Conservation (phyloP, 805 yeast genomes). For the Ogataea henricii region DNA sequence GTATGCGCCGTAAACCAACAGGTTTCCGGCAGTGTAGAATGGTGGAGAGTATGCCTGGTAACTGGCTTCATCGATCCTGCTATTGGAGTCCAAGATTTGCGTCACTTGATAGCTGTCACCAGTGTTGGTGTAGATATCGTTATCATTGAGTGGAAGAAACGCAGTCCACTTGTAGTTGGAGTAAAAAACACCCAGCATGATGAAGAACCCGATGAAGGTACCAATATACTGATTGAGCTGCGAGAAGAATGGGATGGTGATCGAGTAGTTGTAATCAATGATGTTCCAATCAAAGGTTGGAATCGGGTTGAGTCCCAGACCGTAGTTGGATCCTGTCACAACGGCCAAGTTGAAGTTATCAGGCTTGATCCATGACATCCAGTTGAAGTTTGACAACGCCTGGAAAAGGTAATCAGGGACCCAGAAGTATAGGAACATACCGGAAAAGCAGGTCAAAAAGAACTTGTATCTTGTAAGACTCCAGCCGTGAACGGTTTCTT, state of each 20-base stretch:
- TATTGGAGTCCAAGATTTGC: constrained; percentile 44
- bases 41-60: constrained; percentile 66
- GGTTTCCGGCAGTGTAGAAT: constrained; percentile 57
- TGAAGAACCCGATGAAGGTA: constrained; percentile 53
- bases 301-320: constrained; percentile 65
- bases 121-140: constrained; percentile 52
- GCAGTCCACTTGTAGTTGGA: constrained; percentile 52
- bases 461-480: constrained; percentile 52
- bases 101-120: constrained; percentile 52
- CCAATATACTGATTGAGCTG: constrained; percentile 47
- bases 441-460: constrained; percentile 43
- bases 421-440: constrained; percentile 49
- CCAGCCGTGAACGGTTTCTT: constrained; percentile 59
- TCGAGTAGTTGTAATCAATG: constrained; percentile 58
- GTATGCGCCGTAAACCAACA: constrained; percentile 60
- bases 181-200: constrained; percentile 54
- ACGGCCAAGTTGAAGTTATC: constrained; percentile 61
- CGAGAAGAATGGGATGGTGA: constrained; percentile 60
- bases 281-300: constrained; percentile 69
- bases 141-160: constrained; percentile 57
- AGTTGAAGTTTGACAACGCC: constrained; percentile 60
- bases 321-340: constrained; percentile 61
- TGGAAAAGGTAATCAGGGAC: constrained; percentile 61
- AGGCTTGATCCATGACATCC: constrained; percentile 70
- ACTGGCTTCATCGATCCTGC: constrained; percentile 46